Conservation (phyloP, 73 alveolate genomes). For the Symbiodinium pilosum region DNA sequence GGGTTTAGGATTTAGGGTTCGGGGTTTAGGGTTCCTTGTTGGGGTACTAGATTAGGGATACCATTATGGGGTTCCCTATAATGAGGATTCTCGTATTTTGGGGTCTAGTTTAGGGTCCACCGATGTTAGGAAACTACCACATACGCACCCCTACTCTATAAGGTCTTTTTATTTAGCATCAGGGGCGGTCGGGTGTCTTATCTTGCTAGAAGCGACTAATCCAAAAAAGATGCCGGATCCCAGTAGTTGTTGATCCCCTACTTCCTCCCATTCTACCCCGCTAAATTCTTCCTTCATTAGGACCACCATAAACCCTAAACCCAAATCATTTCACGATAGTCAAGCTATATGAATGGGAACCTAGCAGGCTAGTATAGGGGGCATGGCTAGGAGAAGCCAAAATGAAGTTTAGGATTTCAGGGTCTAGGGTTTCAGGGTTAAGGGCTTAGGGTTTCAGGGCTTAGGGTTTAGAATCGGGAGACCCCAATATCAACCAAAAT, state of each 20-base stretch:
- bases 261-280: background rate
- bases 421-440: too few relatives aligned
- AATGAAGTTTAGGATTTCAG: too few relatives aligned
- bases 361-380: too few relatives aligned
- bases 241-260: background rate
- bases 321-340: too few relatives aligned
- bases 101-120: background rate
- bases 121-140: background rate
- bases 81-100: background rate
- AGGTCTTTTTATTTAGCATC: too few relatives aligned
- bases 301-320: background rate
- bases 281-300: background rate
- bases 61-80: background rate
- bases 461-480: too few relatives aligned
- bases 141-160: background rate
- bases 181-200: too few relatives aligned
- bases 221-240: background rate
- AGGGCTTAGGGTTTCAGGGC: too few relatives aligned
- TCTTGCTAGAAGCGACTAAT: too few relatives aligned
- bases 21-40: background rate
- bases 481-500: too few relatives aligned
- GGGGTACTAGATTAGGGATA: background rate
- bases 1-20: background rate
- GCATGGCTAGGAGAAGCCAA: too few relatives aligned
- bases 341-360: too few relatives aligned